These are phyloP conservation scores for Populus tomentosa DNA, from an alignment of 441 rosid genomes.

Conservation along the genomic window DNA sequence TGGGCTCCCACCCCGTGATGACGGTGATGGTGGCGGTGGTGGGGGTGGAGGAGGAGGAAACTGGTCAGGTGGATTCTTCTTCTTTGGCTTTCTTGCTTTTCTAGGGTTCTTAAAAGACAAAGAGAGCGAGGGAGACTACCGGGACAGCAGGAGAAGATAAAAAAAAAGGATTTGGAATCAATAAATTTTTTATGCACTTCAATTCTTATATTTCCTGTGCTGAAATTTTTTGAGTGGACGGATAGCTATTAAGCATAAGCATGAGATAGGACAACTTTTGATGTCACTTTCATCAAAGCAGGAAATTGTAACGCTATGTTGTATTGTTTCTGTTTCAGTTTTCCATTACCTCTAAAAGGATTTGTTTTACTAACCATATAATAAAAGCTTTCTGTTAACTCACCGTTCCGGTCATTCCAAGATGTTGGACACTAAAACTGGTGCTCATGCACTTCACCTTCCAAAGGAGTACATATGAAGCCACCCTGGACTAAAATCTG, in stretches of 20 bases:
- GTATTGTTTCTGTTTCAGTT: not conserved
- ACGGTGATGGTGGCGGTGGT: constrained; percentile 83
- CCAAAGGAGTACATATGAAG: too few species aligned
- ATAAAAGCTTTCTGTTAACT: not conserved
- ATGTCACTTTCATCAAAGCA: not conserved
- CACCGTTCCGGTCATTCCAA: not conserved
- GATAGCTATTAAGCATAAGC: not conserved
- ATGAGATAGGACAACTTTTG: not conserved
- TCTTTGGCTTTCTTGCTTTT: constrained; percentile 85
- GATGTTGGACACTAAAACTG: not conserved
- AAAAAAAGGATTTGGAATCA: not conserved
- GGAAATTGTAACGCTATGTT: not conserved
- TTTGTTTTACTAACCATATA: not conserved
- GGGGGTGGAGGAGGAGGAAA: constrained; percentile 90
- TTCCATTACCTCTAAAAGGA: not conserved
- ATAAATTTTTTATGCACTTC: not conserved
- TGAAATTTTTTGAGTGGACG: not conserved
- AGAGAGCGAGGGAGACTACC: constrained; percentile 46
- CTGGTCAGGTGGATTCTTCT: constrained; percentile 86
- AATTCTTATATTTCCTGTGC: not conserved
- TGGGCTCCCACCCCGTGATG: constrained; percentile 72
- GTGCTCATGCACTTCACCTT: not conserved
- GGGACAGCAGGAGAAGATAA: constrained; percentile 12
- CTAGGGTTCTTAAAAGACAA: constrained; percentile 77
- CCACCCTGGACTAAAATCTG: too few species aligned